A percentile compares a stretch with the other conserved stretches of the same genome.
These are phyloP conservation scores for Dalechampia spathulata DNA, from an alignment of 441 rosid species.

Conservation along the genomic window DNA sequence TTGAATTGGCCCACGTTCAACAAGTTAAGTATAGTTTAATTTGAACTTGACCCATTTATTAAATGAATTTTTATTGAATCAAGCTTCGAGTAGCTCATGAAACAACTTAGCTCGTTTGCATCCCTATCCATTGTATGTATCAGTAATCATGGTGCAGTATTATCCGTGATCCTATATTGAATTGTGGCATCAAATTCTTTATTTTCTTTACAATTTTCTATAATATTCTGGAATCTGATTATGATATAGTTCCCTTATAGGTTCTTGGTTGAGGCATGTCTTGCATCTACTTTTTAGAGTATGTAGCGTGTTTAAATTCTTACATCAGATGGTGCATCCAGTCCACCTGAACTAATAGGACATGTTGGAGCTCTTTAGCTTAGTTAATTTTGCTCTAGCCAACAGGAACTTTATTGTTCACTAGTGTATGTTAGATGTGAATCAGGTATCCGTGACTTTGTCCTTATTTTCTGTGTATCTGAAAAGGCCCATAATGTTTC, in stretches of 20 bases:
- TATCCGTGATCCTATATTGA: conserved; percentile 6
- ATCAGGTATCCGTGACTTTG: too few species aligned
- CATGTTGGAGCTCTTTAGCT: not conserved
- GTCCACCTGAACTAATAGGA: not conserved
- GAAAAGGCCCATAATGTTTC: too few species aligned
- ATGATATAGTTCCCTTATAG: not conserved
- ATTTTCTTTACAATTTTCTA: not conserved
- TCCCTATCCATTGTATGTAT: too few species aligned
- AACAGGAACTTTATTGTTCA: not conserved
- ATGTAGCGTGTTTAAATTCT: not conserved
- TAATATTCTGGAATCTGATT: not conserved
- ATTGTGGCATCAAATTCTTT: conserved; percentile 8
- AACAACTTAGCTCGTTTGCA: too few species aligned
- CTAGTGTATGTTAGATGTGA: not conserved
- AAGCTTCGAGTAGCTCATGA: too few species aligned
- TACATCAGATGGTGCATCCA: too few species aligned
- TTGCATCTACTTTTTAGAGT: not conserved
- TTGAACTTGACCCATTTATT: too few species aligned
- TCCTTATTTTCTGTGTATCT: too few species aligned
- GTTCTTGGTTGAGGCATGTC: not conserved
- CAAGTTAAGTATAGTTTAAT: too few species aligned
- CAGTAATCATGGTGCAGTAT: conserved; percentile 5
- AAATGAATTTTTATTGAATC: too few species aligned
- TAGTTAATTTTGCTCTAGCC: not conserved
- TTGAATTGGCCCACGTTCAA: too few species aligned